Conservation (phyloP, 1,284 basidiomycete genomes). For the Cryptococcus sp. region DNA sequence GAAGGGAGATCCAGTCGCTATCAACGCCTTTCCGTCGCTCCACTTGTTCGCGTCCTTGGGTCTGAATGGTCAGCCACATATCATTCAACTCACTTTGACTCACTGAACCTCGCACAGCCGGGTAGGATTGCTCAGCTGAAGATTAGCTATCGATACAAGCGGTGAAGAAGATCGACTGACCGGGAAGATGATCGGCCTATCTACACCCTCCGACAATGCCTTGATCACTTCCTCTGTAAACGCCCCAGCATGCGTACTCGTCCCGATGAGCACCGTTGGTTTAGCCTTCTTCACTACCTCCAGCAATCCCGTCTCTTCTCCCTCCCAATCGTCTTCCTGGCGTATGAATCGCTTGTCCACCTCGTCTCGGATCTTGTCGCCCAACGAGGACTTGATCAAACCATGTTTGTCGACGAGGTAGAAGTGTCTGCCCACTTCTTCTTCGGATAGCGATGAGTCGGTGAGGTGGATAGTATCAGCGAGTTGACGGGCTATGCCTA, state of each 20-base stretch:
- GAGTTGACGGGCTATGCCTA: slow-evolving; percentile 61
- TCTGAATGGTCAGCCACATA: slow-evolving; percentile 9
- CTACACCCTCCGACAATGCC: slow-evolving; percentile 62
- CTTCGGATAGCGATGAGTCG: slow-evolving; percentile 50
- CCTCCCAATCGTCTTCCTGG: slow-evolving; percentile 47
- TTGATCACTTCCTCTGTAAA: slow-evolving; percentile 68
- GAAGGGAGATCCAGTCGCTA: slow-evolving; percentile 79
- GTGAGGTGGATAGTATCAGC: slow-evolving; percentile 62
- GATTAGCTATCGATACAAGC: slow-evolving; percentile 5
- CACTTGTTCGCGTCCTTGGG: slow-evolving; percentile 62
- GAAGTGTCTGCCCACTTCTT: slow-evolving; percentile 61
- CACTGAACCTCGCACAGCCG: slow-evolving; percentile 60
- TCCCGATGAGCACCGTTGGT: slow-evolving; percentile 72
- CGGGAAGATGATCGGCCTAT: slow-evolving; percentile 73
- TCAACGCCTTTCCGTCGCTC: slow-evolving; percentile 66
- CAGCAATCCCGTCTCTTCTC: slow-evolving; percentile 54
- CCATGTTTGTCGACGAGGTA: slow-evolving; percentile 53
- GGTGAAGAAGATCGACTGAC: slow-evolving; percentile 12
- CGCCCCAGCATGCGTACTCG: slow-evolving; percentile 70
- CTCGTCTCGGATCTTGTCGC: slow-evolving; percentile 52
- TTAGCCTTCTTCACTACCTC: slow-evolving; percentile 64
- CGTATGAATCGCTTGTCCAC: slow-evolving; percentile 56
- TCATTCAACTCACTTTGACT: slow-evolving; percentile 6
- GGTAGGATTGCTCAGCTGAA: slow-evolving; percentile 64
- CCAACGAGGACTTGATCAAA: slow-evolving; percentile 49